Evolutionary conservation across 805 yeast genomes (phyloP).

Genomic region (Candida vaughaniae): DNA sequence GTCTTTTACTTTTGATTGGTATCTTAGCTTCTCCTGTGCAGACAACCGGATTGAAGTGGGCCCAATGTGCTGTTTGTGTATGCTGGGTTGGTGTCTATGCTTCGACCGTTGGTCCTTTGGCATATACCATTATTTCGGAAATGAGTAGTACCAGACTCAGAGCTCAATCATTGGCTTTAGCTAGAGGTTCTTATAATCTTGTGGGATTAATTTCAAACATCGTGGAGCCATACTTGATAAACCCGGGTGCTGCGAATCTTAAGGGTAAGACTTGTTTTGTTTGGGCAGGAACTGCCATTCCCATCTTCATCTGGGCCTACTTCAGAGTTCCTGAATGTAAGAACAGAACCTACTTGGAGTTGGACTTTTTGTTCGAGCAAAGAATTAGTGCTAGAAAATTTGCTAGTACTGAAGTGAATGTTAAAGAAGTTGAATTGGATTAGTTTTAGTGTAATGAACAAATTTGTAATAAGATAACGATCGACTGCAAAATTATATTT

Average conservation of each 20-base stretch:
- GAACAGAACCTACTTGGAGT: slow-evolving; percentile 25
- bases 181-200: slow-evolving; percentile 24
- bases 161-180: slow-evolving; percentile 37
- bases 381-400: slow-evolving; percentile 17
- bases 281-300: slow-evolving; percentile 36
- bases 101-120: slow-evolving; percentile 41
- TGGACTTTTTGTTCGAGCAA: slow-evolving; percentile 24
- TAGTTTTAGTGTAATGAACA: no score
- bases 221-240: slow-evolving; percentile 49
- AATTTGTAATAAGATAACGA: no score
- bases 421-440: slow-evolving; percentile 2
- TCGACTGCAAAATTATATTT: no score
- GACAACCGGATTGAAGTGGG: slow-evolving; percentile 19
- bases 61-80: slow-evolving; percentile 20
- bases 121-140: slow-evolving; percentile 39
- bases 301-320: slow-evolving; percentile 17
- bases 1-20: slow-evolving; percentile 42
- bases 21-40: slow-evolving; percentile 25
- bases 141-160: slow-evolving; percentile 38
- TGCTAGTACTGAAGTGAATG: slow-evolving; percentile 12
- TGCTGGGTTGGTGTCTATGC: slow-evolving; percentile 28
- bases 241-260: slow-evolving; percentile 45
- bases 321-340: slow-evolving; percentile 37
- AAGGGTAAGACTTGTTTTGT: slow-evolving; percentile 50
- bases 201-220: slow-evolving; percentile 32